phyloP scores from a whole-genome alignment of 2,329 filamentous ascomycete species.

The Penicillium janthinellum region DNA sequence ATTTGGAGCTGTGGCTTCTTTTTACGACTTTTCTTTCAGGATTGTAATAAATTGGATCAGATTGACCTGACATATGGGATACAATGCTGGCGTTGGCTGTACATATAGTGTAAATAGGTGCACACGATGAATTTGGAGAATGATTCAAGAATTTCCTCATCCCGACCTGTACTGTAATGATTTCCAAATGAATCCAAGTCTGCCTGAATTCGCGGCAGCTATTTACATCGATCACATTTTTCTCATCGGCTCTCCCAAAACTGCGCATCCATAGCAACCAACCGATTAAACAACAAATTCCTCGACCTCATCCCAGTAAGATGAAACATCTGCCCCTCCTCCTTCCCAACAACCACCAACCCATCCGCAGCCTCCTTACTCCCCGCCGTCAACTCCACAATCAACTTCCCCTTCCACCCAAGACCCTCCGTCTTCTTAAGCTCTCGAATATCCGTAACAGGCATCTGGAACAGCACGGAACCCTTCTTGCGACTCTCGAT shows the following conservation, averaged over 20 bases:
- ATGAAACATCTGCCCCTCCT: constrained; percentile 48
- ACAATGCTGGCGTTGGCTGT: constrained; percentile 7
- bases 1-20: not conserved
- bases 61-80: constrained; percentile 1
- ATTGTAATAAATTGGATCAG: constrained; percentile 2
- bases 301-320: constrained; percentile 29
- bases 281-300: constrained; percentile 29
- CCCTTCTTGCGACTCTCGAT: constrained; percentile 54
- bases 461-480: constrained; percentile 67
- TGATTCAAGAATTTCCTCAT: too few relatives aligned
- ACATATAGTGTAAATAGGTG: not conserved
- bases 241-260: constrained; percentile 28
- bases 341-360: constrained; percentile 64
- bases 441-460: constrained; percentile 70
- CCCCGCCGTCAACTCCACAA: constrained; percentile 74
- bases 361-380: constrained; percentile 75
- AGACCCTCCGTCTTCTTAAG: constrained; percentile 78
- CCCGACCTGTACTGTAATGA: too few relatives aligned
- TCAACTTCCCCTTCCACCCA: constrained; percentile 81
- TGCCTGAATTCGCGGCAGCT: too few relatives aligned
- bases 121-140: too few relatives aligned
- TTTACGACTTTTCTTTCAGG: constrained; percentile 16
- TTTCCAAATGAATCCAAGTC: not conserved
- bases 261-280: constrained; percentile 30
- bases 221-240: not conserved